Evolutionary conservation across 805 yeast species (phyloP), one percentile per base, ranked within the genome.

Genomic region (Peterozyma xylosa): DNA sequence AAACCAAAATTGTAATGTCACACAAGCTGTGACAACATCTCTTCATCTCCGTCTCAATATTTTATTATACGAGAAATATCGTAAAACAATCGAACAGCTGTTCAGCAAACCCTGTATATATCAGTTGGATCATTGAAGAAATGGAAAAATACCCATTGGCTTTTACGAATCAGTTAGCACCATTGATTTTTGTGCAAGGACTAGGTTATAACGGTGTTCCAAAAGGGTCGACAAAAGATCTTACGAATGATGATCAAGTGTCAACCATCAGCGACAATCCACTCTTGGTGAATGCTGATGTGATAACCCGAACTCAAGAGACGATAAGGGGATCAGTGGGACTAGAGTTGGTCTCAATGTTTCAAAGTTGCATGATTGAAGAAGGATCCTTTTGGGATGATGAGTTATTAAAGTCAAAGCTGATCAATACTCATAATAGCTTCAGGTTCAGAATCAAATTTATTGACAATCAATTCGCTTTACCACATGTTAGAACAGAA

Each of bases 101-200:
- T 5, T 21, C 27, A 21, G 27, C 27, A 21, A 21, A 21, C 27
- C 27, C 27, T 21, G 7, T 21, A 21, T 21, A 21, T 21, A 21
- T n/a, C 27, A 21, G 27, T 5, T n/a, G n/a, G 7, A 21, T 21
- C 27, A 21, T 4, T 21, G 7, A 21, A 21, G 27, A 16, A 15
- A 70, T 70, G 75, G 71, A 70, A 40, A 50, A 62, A 11, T 69
- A 64, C 46, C 70, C 70, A 4, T 37, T 49, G 1, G 66, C 64
- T 36, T 49, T 60, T 33, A 56, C 66, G 1, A 42, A 59, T 1
- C 57, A 68, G 27, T 51, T 62, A 38, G 57, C 67, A 0, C 76
- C 76, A 0, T 48, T 71, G 42, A 64, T 71, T 17, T 53, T 64
- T 1, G 48, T 71, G 2, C 76, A 71, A 45, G 76, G 76, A 1